phyloP scores from a whole-genome alignment of 257 asterid genomes.

The Pogostemon cablin region DNA sequence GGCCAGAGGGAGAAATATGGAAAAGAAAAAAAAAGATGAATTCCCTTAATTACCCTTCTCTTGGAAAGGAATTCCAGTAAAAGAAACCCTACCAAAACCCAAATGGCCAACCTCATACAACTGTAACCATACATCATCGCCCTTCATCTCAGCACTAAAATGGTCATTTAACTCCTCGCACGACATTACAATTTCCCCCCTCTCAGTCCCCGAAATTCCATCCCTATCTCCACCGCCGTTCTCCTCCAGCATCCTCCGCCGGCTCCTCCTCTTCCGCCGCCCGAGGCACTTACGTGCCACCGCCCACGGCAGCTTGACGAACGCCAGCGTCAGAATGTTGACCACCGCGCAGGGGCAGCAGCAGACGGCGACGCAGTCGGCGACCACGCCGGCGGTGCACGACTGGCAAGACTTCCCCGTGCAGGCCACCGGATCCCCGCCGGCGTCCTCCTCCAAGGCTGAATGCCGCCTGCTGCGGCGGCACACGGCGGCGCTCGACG shows the following conservation, averaged over 20 bases:
- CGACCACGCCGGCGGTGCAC: conserved; percentile 83
- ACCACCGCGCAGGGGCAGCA: conserved; percentile 95
- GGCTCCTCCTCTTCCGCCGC: conserved; percentile 39
- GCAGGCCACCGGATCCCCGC: conserved; percentile 53
- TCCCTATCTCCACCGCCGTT: conserved; percentile 33
- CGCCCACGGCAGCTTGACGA: conserved; percentile 79
- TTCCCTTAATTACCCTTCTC: conserved; percentile 44
- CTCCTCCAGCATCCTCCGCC: conserved; percentile 37
- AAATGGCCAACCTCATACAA: conserved; percentile 68
- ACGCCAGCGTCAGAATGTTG: conserved; percentile 61
- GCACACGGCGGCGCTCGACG: conserved; percentile 39
- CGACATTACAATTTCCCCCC: conserved; percentile 42
- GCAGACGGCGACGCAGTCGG: conserved; percentile 94
- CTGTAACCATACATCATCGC: conserved; percentile 74
- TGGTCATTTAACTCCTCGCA: conserved; percentile 47
- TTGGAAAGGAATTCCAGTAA: conserved; percentile 60
- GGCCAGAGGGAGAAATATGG: neutral
- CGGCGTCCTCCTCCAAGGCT: conserved; percentile 41
- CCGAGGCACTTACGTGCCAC: conserved; percentile 64
- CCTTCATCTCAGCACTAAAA: conserved; percentile 57
- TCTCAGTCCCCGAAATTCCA: conserved; percentile 42
- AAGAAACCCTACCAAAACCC: conserved; percentile 97
- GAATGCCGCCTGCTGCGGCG: conserved; percentile 36
- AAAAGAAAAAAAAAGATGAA: neutral
- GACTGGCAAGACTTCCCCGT: conserved; percentile 74